Base-by-base conservation (phyloP, 2,329 filamentous ascomycete genomes). In the Diaporthe sp. region DNA sequence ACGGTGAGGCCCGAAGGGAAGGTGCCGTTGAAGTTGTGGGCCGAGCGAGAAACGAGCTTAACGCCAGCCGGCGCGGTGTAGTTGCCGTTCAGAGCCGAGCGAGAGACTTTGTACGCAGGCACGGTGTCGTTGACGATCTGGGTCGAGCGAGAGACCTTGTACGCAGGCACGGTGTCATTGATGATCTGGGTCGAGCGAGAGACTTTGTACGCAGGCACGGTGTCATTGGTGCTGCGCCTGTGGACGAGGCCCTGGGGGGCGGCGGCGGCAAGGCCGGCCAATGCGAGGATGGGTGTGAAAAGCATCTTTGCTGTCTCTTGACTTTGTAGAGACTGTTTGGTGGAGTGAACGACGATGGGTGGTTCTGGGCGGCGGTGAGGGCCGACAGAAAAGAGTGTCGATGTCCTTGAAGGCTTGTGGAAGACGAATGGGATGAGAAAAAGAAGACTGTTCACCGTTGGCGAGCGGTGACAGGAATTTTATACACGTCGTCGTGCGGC, bases 231-330 rank as follows among this genome's bases (percentile, higher is more conserved):
- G 47, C 13, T 17, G 68, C 22, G 50, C 22, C 57, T 71, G 40
- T 35, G 30, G 13, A 68, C 64, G 10, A 68, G 47, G 30, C 64
- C 64, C 33, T 52, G 40, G 33, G 72, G 72, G 4, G 72, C 64
- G 17, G 72, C 72, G 35, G 72, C 66, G 25, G 66, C 72, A 15
- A 74, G 66, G 66, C 66, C 66, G 25, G 72, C 72, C 10, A 74
- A 54, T n/a, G 67, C 66, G 54, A 74, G 22, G 30, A 64, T 30
- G 47, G 66, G 40, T 42, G 66, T 45, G 55, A 74, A 47, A n/a
- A 55, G 67, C 72, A 74, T 73, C 33, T 50, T 73, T 58, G 52
- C 47, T 72, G 25, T 35, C 17, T 25, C 19, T 50, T 38, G 28
- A 17, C 19, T 47, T 33, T 13, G 28, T 54, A 64, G 45, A n/a